Conservation (phyloP, 768 basidiomycete species). For the Boletus coccyginus region DNA sequence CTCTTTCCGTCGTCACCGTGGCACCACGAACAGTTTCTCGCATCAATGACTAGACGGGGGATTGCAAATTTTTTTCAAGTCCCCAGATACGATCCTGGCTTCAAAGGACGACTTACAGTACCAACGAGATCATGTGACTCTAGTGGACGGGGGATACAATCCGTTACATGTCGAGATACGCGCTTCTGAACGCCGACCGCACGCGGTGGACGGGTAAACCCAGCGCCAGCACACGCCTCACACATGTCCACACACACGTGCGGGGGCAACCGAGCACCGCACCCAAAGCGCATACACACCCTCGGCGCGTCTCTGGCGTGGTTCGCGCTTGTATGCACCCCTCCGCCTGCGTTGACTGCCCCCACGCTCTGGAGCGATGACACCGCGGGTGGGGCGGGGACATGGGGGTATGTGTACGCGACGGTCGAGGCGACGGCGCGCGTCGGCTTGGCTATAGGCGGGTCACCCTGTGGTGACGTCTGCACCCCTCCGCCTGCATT, state of each 20-base stretch:
- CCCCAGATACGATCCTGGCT: not conserved
- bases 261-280: slow-evolving; percentile 6
- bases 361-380: not conserved
- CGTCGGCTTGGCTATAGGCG: not conserved
- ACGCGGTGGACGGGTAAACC: slow-evolving; percentile 1
- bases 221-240: slow-evolving; percentile 9
- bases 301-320: not conserved
- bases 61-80: too few species aligned
- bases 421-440: not conserved
- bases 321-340: not conserved
- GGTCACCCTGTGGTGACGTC: too few species aligned
- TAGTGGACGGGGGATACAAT: not conserved
- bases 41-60: not conserved
- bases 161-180: not conserved
- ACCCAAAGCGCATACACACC: slow-evolving; percentile 22
- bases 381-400: not conserved
- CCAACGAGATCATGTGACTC: not conserved
- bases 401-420: not conserved
- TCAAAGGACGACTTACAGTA: not conserved
- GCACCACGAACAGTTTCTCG: not conserved
- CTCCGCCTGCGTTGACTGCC: not conserved
- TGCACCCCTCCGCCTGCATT: too few species aligned
- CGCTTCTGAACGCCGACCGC: not conserved
- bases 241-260: slow-evolving; percentile 8
- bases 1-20: not conserved